Percentiles rank a stretch among this genome's conserved stretches.
Evolutionary conservation across 2,329 filamentous ascomycete species (phyloP).

Genomic region (Akanthomyces muscarius): DNA sequence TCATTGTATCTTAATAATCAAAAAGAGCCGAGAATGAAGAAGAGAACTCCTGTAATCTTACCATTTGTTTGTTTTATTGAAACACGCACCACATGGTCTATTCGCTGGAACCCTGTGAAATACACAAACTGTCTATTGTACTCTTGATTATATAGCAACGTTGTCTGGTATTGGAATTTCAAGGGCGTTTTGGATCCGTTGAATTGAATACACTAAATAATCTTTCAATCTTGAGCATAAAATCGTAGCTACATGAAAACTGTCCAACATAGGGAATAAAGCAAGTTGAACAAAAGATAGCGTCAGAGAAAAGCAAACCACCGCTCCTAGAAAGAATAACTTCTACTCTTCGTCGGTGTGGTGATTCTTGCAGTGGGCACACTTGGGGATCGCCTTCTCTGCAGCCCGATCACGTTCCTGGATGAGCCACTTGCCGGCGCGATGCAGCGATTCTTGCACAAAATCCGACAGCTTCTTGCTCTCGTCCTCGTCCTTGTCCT

Average conservation of each 20-base stretch:
- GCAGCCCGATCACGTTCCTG: slow-evolving; percentile 20
- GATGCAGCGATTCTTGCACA: slow-evolving; percentile 22
- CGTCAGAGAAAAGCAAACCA: not conserved
- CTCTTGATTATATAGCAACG: slow-evolving; percentile 7
- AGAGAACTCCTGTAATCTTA: not conserved
- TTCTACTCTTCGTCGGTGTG: slow-evolving; percentile 5
- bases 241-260: not conserved
- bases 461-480: slow-evolving; percentile 27
- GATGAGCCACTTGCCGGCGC: slow-evolving; percentile 23
- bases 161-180: not conserved
- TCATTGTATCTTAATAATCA: slow-evolving; percentile 29
- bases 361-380: not conserved
- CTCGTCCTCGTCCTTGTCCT: slow-evolving; percentile 24
- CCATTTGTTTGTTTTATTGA: not conserved
- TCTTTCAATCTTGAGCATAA: not conserved
- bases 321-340: not conserved
- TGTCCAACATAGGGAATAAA: not conserved
- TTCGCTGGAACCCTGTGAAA: not conserved
- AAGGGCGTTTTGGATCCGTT: not conserved
- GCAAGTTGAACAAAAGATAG: not conserved
- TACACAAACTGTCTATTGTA: slow-evolving; percentile 2
- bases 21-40: not conserved
- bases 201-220: not conserved
- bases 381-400: slow-evolving; percentile 8
- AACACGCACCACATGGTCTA: not conserved